Base-by-base conservation (phyloP, 1,284 basidiomycete species). In the Psilocybe mexicana region DNA sequence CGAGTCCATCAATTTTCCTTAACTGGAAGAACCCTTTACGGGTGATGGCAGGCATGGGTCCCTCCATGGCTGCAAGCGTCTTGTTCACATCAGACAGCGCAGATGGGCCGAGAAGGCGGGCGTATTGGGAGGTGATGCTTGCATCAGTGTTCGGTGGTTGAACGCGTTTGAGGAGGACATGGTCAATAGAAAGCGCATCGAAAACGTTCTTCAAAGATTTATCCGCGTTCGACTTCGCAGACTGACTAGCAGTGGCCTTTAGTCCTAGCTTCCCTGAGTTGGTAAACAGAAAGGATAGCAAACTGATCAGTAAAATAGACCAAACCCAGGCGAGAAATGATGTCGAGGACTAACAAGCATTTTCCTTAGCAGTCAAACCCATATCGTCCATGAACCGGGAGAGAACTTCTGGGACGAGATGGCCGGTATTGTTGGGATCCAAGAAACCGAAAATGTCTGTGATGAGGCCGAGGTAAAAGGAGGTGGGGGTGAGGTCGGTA, bases 381-480 rank as follows among this genome's bases (percentile, higher is more conserved):
- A 60, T 48, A 24, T 60, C 58, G 30, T 60, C 58, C 54, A 60
- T n/a, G 35, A 60, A 53, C 12, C 58, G 35, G 8, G 58, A 60
- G 42, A 56, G 49, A n/a, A 51, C 53, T 33, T 60, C 58, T 33
- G 58, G 58, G 10, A 53, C 54, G 10, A 60, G 46, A 18, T 60
- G 52, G 8, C 58, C 58, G 2, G 42, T 11, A 45, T 60, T 56
- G 2, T 28, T 48, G 1, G 51, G 50, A 40, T 60, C 58, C 23
- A 60, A 54, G 56, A 56, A 56, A 6, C n/a, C 54, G n/a, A 60
- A 60, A 10, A 60, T 56, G 35, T 60, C 58, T 28, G 56, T 60
- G 38, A 60, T 54, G 3, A 60, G 44, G 23, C 30, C 43, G 23
- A 56, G n/a, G 12, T 44, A 60, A 6, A 43, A 35, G 6, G 40